Evolutionary conservation across 192 early-diverging fungal genomes (phyloP).

Genomic region (Gigaspora rosea): DNA sequence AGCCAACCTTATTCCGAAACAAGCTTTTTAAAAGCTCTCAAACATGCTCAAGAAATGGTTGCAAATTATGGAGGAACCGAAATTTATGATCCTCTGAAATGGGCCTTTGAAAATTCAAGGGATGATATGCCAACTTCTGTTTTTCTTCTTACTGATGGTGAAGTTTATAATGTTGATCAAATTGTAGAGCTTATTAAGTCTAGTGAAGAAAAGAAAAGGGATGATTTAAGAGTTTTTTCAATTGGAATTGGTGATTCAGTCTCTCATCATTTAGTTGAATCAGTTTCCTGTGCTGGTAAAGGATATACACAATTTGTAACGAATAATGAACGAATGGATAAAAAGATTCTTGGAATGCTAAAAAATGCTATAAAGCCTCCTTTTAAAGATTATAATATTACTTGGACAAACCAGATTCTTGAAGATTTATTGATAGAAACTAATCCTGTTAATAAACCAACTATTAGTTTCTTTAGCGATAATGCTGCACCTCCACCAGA

Average conservation of each 20-base stretch:
- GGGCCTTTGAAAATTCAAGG: constrained; percentile 30
- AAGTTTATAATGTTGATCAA: constrained; percentile 49
- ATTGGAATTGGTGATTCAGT: too few relatives aligned
- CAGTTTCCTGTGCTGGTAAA: constrained; percentile 49
- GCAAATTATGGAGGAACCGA: too few relatives aligned
- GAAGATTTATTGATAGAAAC: too few relatives aligned
- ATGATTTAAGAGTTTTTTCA: too few relatives aligned
- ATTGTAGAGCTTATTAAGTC: constrained; percentile 33
- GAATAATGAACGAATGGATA: constrained; percentile 47
- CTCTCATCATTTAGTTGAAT: constrained; percentile 34
- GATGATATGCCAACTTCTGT: constrained; percentile 45
- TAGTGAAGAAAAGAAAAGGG: too few relatives aligned
- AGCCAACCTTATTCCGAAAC: constrained; percentile 40
- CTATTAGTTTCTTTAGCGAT: too few relatives aligned
- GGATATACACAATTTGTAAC: constrained; percentile 53
- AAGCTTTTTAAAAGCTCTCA: constrained; percentile 39
- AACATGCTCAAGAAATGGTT: constrained; percentile 3
- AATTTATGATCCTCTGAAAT: background rate
- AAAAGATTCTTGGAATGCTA: too few relatives aligned
- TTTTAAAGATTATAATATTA: too few relatives aligned
- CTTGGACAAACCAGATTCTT: too few relatives aligned
- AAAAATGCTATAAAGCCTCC: too few relatives aligned
- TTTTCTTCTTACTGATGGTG: constrained; percentile 49
- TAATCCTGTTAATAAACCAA: too few relatives aligned
- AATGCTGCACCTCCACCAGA: too few relatives aligned